These are phyloP conservation scores for Taphrina populina DNA, from an alignment of 1,139 yeast species.

Conservation along the genomic window DNA sequence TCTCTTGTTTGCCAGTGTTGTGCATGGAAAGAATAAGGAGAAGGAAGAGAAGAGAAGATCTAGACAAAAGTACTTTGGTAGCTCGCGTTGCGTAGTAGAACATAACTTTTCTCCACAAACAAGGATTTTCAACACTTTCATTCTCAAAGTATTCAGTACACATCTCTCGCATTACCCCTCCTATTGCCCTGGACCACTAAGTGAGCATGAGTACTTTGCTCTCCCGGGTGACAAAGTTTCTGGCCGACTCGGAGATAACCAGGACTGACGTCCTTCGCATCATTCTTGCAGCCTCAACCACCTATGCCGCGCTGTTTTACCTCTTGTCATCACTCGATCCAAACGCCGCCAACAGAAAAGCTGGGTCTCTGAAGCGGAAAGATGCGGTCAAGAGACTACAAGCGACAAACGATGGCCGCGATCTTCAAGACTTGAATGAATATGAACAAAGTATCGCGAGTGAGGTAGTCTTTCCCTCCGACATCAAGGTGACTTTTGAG, in stretches of 20 bases:
- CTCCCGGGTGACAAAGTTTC: slow-evolving; percentile 14
- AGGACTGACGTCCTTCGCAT: slow-evolving; percentile 25
- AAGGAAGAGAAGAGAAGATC: too few relatives aligned
- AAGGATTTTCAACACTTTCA: too few relatives aligned
- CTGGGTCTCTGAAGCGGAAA: slow-evolving; percentile 19
- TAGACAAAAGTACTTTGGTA: too few relatives aligned
- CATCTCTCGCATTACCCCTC: too few relatives aligned
- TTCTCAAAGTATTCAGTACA: too few relatives aligned
- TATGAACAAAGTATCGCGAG: slow-evolving; percentile 75
- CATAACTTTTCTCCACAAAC: too few relatives aligned
- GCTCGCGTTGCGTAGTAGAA: too few relatives aligned
- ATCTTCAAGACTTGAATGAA: slow-evolving; percentile 54
- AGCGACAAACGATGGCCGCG: slow-evolving; percentile 23
- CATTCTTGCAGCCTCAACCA: slow-evolving; percentile 30
- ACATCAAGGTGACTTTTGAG: slow-evolving; percentile 67
- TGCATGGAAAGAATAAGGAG: too few relatives aligned
- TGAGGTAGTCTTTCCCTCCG: slow-evolving; percentile 81
- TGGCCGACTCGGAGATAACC: slow-evolving; percentile 17
- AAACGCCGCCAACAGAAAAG: slow-evolving; percentile 7
- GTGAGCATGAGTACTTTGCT: slow-evolving; percentile 14
- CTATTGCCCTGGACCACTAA: too few relatives aligned
- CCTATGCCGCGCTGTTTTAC: slow-evolving; percentile 31
- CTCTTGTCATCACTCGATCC: slow-evolving; percentile 26
- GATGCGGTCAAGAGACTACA: slow-evolving; percentile 28
- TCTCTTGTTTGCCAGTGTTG: too few relatives aligned